A percentile compares a stretch with the other conserved stretches of the same genome.
phyloP scores from a whole-genome alignment of 768 basidiomycete genomes.

The Polyporus arcularius region DNA sequence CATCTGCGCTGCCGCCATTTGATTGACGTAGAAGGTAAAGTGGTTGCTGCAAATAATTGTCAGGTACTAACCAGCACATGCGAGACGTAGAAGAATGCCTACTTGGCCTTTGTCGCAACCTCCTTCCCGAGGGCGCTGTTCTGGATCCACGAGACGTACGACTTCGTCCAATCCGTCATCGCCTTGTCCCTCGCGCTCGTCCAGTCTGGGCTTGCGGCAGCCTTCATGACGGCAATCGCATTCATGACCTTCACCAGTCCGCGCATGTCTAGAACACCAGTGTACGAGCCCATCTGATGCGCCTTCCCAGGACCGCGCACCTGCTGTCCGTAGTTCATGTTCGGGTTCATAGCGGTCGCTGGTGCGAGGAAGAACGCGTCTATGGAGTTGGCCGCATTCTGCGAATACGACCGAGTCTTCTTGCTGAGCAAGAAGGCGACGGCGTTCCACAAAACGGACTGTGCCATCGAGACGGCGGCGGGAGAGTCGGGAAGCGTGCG shows the following conservation, averaged over 20 bases:
- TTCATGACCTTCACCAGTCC: slow-evolving; percentile 53
- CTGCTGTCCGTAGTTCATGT: slow-evolving; percentile 56
- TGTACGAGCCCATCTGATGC: slow-evolving; percentile 48
- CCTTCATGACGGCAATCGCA: slow-evolving; percentile 43
- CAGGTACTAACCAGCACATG: background rate
- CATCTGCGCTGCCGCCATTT: slow-evolving; percentile 45
- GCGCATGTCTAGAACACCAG: slow-evolving; percentile 55
- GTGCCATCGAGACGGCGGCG: slow-evolving; percentile 39
- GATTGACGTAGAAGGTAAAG: slow-evolving; percentile 48
- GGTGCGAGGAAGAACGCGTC: slow-evolving; percentile 48
- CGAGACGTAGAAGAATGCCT: slow-evolving; percentile 16
- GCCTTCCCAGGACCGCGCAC: slow-evolving; percentile 50
- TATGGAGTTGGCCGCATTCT: slow-evolving; percentile 39
- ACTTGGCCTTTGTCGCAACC: slow-evolving; percentile 50
- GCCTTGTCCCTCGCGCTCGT: slow-evolving; percentile 37
- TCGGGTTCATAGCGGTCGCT: slow-evolving; percentile 51
- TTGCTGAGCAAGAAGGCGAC: slow-evolving; percentile 40
- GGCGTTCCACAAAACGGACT: slow-evolving; percentile 48
- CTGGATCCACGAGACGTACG: slow-evolving; percentile 48
- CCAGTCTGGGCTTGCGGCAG: slow-evolving; percentile 42
- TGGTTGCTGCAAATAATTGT: slow-evolving; percentile 48
- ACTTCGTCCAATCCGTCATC: slow-evolving; percentile 45
- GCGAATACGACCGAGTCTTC: slow-evolving; percentile 35
- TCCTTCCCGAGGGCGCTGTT: slow-evolving; percentile 44
- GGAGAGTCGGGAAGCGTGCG: slow-evolving; percentile 40